Base-by-base conservation (phyloP, 805 yeast genomes). In the Pichia thaimueangensis region DNA sequence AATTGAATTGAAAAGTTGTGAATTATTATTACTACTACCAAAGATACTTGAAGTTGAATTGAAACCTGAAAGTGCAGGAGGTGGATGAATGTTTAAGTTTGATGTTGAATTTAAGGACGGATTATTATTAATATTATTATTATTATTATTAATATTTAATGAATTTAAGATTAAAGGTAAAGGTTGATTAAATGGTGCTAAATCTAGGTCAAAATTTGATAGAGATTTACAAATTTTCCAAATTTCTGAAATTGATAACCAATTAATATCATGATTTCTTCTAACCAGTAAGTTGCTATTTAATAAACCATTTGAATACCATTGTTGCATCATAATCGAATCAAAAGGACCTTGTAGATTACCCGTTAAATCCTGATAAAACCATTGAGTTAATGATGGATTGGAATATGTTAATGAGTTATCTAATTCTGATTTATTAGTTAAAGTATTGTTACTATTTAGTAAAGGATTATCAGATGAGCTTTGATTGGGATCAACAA, bases 261-360 rank as follows among this genome's bases (percentile, higher is more conserved):
- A 84, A 12, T 51, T 55, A 0, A 57, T 37, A 45, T 80, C 86
- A 35, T 73, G 82, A 17, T 68, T 73, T 25, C 91, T 72, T 42
- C 82, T 71, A 43, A 87, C 64, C 31, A 64, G 63, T 47, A 86
- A 65, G 45, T 71, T 76, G 10, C 66, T 68, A 30, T 65, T 65
- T 50, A 86, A 67, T 62, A 81, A 84, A 3, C 78, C 76, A 33
- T 71, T 72, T 8, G 72, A 55, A 45, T 73, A 76, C 96, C 96
- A 86, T 39, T 68, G 76, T 49, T 84, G 89, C 96, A 86, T 86
- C 62, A 73, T 63, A 21, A 62, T 58, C 3, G 89, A 87, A 36
- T 69, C 68, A 61, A 86, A 86, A 3, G 96, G 95, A 19, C 96
- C 96, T 57, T 86, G 95, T 47, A 77, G 79, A 39, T 63, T 70